phyloP scores from a whole-genome alignment of 1,139 yeast genomes.

The Scheffersomyces illinoinensis region DNA sequence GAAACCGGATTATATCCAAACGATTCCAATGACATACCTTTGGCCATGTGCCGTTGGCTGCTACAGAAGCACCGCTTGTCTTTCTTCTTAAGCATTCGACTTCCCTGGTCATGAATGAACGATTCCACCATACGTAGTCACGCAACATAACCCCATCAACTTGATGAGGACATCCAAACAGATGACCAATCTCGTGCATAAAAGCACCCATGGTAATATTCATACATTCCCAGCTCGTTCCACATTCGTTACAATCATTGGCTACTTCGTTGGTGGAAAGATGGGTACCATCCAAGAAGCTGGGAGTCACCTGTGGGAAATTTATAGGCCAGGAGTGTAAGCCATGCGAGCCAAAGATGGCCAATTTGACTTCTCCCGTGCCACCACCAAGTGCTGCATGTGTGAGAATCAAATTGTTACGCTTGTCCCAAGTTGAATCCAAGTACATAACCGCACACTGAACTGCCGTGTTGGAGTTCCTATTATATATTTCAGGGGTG shows the following conservation, averaged over 20 bases:
- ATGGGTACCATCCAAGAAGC: conserved; percentile 70
- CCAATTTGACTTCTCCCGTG: conserved; percentile 63
- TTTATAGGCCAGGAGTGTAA: conserved; percentile 85
- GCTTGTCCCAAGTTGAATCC: conserved; percentile 81
- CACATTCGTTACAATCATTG: conserved; percentile 82
- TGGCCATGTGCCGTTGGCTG: conserved; percentile 57
- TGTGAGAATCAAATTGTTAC: conserved; percentile 61
- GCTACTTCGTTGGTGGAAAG: conserved; percentile 73
- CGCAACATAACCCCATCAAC: conserved; percentile 87
- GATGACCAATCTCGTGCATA: conserved; percentile 93
- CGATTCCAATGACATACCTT: conserved; percentile 78
- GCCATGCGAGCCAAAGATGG: conserved; percentile 94
- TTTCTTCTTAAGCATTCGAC: conserved; percentile 49
- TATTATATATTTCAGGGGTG: conserved; percentile 30
- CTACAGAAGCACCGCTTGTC: conserved; percentile 44
- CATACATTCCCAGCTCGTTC: conserved; percentile 87
- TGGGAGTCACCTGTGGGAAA: conserved; percentile 66
- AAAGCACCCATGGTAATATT: conserved; percentile 90
- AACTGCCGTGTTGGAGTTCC: conserved; percentile 41
- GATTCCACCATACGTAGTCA: conserved; percentile 77
- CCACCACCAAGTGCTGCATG: conserved; percentile 98
- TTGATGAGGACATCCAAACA: conserved; percentile 90
- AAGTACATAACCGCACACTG: conserved; percentile 84
- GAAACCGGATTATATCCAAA: conserved; percentile 72
- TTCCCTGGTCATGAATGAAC: conserved; percentile 81